phyloP scores from a whole-genome alignment of 768 basidiomycete species.

The Boletus barrowsii region DNA sequence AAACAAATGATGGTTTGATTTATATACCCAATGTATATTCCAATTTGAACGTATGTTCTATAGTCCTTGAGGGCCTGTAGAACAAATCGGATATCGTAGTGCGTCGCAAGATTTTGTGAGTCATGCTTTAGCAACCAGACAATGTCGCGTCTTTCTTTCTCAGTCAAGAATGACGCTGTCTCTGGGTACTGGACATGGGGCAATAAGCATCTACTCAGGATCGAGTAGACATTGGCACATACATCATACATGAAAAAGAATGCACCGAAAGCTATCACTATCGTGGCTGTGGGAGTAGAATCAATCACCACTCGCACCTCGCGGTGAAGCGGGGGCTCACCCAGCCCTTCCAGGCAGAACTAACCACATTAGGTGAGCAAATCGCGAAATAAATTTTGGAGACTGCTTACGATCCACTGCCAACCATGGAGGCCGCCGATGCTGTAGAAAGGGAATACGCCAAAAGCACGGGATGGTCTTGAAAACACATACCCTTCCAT shows the following conservation, averaged over 20 bases:
- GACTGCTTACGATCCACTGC: constrained; percentile 36
- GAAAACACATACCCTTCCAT: constrained; percentile 34
- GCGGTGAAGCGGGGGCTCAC: constrained; percentile 9
- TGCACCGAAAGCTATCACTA: constrained; percentile 15
- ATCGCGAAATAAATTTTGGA: neutral
- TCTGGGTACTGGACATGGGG: constrained; percentile 44
- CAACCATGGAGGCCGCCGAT: constrained; percentile 33
- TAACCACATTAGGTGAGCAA: constrained; percentile 12
- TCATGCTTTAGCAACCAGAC: constrained; percentile 40
- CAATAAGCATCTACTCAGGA: constrained; percentile 2
- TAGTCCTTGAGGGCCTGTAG: constrained; percentile 49
- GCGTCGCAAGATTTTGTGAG: constrained; percentile 41
- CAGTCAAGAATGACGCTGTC: constrained; percentile 54
- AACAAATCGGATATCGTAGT: constrained; percentile 44
- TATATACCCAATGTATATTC: constrained; percentile 42
- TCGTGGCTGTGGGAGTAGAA: constrained; percentile 16
- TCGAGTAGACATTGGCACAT: constrained; percentile 6
- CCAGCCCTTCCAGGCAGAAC: constrained; percentile 31
- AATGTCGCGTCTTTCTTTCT: constrained; percentile 40
- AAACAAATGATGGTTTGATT: neutral
- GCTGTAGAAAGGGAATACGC: constrained; percentile 5
- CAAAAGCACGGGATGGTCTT: neutral
- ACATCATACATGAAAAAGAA: constrained; percentile 58
- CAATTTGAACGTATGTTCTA: constrained; percentile 34
- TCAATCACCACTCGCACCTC: neutral